Evolutionary conservation across 441 rosid genomes (phyloP), one percentile per base, ranked within the genome.

Genomic region (Gossypium aridum): DNA sequence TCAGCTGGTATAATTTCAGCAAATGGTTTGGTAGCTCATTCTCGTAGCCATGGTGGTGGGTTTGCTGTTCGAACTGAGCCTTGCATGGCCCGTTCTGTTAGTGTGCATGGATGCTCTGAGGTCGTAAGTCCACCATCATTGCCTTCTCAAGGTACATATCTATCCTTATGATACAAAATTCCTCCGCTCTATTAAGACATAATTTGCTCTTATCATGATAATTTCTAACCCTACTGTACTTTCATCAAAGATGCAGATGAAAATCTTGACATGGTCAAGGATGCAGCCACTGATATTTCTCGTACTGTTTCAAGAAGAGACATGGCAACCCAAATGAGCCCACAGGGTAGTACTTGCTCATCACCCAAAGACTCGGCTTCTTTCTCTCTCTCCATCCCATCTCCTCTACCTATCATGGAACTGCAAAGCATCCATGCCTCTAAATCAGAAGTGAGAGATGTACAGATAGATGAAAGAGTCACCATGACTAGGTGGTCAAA

Each of bases 241-340:
- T 55, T 25, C 14, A 77, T 63, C 65, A 62, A 81, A 80, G 76
- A 69, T 9, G 61, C 85, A 88, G 97, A 86, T 80, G 86, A 75
- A 73, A 88, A 86, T 25, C 75, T 76, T 73, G 83, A 82, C 16
- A 84, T 80, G 20, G 77, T 74, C 26, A 88, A 85, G 83, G 90
- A 93, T 89, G 85, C 86, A 26, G 88, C 84, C 55, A 78, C 84
- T n/a, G 87, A 88, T 79, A 74, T 90, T 70, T 84, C 87, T 37
- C 82, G 79, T 65, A 86, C 83, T 78, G 85, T 85, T 75, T 91
- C 98, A 79, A 91, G 92, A 84, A 91, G 95, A 85, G 98, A 92
- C 79, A 89, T 91, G 92, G 98, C 97, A 22, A 94, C 97, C 20
- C 97, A 92, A 73, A 94, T 94, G 97, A 92, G 98, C 62, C 99